Base-by-base conservation (phyloP, 2,329 filamentous ascomycete genomes). In the Seiridium cupressi region DNA sequence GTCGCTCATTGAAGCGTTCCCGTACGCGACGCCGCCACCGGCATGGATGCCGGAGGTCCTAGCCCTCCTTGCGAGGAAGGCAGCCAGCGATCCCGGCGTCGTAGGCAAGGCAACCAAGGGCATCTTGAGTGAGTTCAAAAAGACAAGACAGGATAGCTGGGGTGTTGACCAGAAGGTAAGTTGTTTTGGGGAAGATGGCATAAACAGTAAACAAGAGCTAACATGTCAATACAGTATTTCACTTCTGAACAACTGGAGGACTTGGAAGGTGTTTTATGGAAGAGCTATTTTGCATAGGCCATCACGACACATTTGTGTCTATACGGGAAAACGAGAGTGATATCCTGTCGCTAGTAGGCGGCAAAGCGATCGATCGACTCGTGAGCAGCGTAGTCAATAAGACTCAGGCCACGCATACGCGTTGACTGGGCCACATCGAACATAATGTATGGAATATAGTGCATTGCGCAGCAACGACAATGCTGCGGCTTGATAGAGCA, bases 91-190 rank as follows among this genome's bases (percentile, higher is more conserved):
- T 70, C 88, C 92, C 0, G 95, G 95, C 0, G 89, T 96, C 61
- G 93, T 99, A 58, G 95, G 95, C 3, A 97, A 96, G 77, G 95
- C 94, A 61, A 96, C 96, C 9, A 99, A 99, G 83, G 85, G 84
- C 18, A 93, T 97, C 42, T 80, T 99, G 65, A 93, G 93, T 62
- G 96, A 99, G 70, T 99, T 99, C 82, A 99, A 99, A 81, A 99
- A 99, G 85, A 99, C 95, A 51, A 88, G 95, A 73, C 95, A 99
- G 76, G 95, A 99, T 80, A 99, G 94, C 66, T 99, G 95, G 95
- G 89, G 89, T 69, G 94, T 97, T 62, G 95, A 99, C 79, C 92
- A 97, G 68, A 98, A 97, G 90, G 95, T 97, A 79, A 76, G 86
- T 60, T 13, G 40, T 57, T 57, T 57, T 54, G 13, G 26, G 10